A percentile compares a stretch with the other conserved stretches of the same genome.
These are phyloP conservation scores for Prunus yedoensis DNA, from an alignment of 331 rosid species.

Conservation along the genomic window DNA sequence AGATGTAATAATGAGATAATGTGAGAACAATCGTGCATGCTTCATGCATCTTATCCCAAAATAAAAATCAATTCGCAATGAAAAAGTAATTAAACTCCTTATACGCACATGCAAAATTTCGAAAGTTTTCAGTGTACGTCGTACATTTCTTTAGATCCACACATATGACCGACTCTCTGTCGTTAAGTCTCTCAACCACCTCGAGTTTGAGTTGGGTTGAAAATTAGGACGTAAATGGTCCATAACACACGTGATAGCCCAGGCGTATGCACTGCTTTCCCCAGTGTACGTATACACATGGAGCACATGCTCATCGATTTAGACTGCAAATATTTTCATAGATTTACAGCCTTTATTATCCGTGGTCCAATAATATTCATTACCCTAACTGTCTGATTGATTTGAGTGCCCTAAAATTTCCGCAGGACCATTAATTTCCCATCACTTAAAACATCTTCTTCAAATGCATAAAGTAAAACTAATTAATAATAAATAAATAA, in stretches of 20 bases:
- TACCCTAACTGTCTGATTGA: constrained; percentile 40
- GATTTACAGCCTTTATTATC: constrained; percentile 34
- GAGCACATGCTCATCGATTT: constrained; percentile 44
- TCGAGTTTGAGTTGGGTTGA: neutral
- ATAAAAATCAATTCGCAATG: too few relatives aligned
- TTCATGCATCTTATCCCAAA: neutral
- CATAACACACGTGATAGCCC: constrained; percentile 43
- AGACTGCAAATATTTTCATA: constrained; percentile 32
- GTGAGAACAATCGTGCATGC: neutral
- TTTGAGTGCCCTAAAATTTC: constrained; percentile 34
- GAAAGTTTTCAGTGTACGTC: too few relatives aligned
- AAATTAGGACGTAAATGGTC: constrained; percentile 49
- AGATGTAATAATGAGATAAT: neutral
- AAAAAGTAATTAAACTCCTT: too few relatives aligned
- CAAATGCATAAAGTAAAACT: too few relatives aligned
- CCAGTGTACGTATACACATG: constrained; percentile 26
- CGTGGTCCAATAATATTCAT: constrained; percentile 61
- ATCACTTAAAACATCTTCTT: too few relatives aligned
- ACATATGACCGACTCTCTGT: too few relatives aligned
- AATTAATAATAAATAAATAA: too few relatives aligned
- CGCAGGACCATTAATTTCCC: constrained; percentile 52
- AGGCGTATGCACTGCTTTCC: constrained; percentile 33
- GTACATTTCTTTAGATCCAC: too few relatives aligned
- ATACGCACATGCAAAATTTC: too few relatives aligned
- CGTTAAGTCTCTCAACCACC: constrained; percentile 5